These are phyloP conservation scores for Ochetophila trinervis DNA, from an alignment of 306 rosid species.

Conservation along the genomic window DNA sequence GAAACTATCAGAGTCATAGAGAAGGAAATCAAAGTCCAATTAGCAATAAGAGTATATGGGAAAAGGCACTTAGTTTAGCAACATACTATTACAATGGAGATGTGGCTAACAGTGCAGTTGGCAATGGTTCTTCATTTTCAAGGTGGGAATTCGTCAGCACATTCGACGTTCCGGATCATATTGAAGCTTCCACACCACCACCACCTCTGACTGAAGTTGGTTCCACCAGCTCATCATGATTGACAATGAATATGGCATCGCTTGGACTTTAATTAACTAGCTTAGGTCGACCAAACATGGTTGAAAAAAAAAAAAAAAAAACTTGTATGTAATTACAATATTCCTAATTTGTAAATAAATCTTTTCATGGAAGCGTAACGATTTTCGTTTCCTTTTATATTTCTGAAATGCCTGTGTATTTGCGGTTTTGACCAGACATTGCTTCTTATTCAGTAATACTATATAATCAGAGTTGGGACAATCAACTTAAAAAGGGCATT, in stretches of 20 bases:
- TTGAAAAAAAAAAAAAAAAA: too few relatives aligned
- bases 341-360: too few relatives aligned
- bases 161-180: slow-evolving; percentile 11
- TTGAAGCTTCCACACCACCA: slow-evolving; percentile 10
- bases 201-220: slow-evolving; percentile 24
- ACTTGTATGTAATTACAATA: too few relatives aligned
- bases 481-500: too few relatives aligned
- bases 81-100: slow-evolving; percentile 3
- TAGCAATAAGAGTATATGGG: slow-evolving; percentile 5
- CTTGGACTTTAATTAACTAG: too few relatives aligned
- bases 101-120: background rate
- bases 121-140: slow-evolving; percentile 9
- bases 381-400: too few relatives aligned
- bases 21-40: slow-evolving; percentile 8
- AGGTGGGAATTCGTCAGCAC: slow-evolving; percentile 23
- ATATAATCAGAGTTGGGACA: too few relatives aligned
- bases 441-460: too few relatives aligned
- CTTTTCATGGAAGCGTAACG: too few relatives aligned
- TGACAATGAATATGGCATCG: background rate
- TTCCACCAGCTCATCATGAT: background rate
- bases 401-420: too few relatives aligned
- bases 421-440: too few relatives aligned
- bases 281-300: too few relatives aligned
- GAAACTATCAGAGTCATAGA: background rate
- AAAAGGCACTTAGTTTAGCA: slow-evolving; percentile 5